Conservation (phyloP, 208 protist genomes). For the Acanthamoeba sp. region DNA sequence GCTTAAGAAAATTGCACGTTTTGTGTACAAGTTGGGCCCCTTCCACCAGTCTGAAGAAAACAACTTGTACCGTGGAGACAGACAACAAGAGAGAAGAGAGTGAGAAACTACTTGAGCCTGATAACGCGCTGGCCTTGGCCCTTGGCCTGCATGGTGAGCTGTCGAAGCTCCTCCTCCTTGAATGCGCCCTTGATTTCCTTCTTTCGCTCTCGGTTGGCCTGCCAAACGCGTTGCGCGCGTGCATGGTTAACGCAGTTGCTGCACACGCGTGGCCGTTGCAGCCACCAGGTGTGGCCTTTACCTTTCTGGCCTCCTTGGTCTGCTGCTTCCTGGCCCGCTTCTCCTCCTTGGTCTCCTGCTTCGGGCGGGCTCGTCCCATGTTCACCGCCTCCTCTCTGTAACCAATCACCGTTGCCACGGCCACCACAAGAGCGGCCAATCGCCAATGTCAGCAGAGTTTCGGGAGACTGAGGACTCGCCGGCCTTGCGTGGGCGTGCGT, state of each 20-base stretch:
- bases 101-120: neutral
- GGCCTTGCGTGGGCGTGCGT: neutral
- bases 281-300: too few relatives aligned
- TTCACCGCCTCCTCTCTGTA: constrained; percentile 7
- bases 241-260: neutral
- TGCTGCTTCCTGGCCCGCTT: constrained; percentile 52
- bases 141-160: constrained; percentile 66
- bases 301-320: constrained; percentile 47
- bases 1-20: too few relatives aligned
- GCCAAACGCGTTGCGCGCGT: neutral
- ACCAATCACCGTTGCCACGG: neutral
- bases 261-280: too few relatives aligned
- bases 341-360: constrained; percentile 56
- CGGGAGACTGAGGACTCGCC: too few relatives aligned
- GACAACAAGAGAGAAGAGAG: neutral
- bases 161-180: constrained; percentile 60
- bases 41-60: too few relatives aligned
- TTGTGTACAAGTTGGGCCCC: too few relatives aligned
- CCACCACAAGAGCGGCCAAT: neutral
- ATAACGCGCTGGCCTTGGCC: constrained; percentile 45
- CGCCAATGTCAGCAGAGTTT: too few relatives aligned
- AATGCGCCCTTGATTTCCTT: constrained; percentile 53
- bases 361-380: neutral
- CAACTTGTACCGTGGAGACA: too few relatives aligned
- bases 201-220: constrained; percentile 55